Evolutionary conservation across 2,329 filamentous ascomycete genomes (phyloP).

Genomic region (Berkeleyomyces rouxiae): DNA sequence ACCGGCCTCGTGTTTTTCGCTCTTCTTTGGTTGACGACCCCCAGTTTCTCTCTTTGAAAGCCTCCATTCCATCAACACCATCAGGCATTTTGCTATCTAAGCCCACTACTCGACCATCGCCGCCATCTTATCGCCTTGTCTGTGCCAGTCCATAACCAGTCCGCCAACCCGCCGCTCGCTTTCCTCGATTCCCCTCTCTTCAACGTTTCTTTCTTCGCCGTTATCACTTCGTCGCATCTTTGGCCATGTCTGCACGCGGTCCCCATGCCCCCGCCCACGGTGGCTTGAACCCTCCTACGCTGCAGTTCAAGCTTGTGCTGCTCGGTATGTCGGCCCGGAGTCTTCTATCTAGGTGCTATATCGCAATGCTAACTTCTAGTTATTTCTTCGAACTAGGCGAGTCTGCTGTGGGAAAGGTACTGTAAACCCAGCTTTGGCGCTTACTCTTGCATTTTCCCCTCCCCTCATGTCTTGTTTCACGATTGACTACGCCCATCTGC

Average conservation of each 20-base stretch:
- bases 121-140: neutral
- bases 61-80: neutral
- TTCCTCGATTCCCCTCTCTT: neutral
- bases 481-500: neutral
- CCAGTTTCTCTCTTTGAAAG: neutral
- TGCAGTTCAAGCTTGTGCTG: slow-evolving; percentile 97
- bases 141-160: neutral
- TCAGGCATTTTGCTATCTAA: neutral
- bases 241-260: slow-evolving; percentile 69
- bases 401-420: slow-evolving; percentile 95
- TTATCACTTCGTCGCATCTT: slow-evolving; percentile 15
- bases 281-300: slow-evolving; percentile 67
- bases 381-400: slow-evolving; percentile 40
- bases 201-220: neutral
- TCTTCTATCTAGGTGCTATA: too few species aligned
- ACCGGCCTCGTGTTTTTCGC: neutral
- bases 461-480: neutral
- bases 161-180: neutral
- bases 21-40: neutral
- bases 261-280: slow-evolving; percentile 36
- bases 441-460: neutral
- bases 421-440: slow-evolving; percentile 13
- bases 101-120: neutral
- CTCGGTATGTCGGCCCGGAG: slow-evolving; percentile 49
- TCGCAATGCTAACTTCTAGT: neutral